Conservation (phyloP, 805 yeast species). For the Komagataella phaffii region DNA sequence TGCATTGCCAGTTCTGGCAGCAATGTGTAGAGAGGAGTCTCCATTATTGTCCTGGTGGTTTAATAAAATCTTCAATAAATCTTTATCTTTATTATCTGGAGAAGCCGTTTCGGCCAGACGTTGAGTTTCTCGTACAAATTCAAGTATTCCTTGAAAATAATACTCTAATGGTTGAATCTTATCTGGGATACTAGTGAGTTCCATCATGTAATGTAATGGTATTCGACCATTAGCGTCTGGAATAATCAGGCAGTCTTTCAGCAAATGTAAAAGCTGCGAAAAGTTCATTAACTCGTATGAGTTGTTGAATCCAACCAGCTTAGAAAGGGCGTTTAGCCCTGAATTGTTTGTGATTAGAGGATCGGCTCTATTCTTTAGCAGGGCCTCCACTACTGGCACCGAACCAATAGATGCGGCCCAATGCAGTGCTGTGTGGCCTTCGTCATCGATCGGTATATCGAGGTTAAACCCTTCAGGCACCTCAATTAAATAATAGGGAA, state of each 20-base stretch:
- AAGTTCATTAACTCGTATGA: constrained; percentile 54
- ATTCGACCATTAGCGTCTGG: constrained; percentile 64
- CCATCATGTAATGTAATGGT: constrained; percentile 58
- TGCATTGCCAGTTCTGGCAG: constrained; percentile 42
- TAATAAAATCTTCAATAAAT: constrained; percentile 40
- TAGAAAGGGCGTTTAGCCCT: constrained; percentile 62
- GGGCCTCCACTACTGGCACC: constrained; percentile 39
- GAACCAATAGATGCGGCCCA: constrained; percentile 82
- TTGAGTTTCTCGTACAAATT: constrained; percentile 16
- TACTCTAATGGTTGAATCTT: constrained; percentile 37
- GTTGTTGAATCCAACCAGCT: constrained; percentile 58
- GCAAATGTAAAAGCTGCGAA: constrained; percentile 38
- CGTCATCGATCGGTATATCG: constrained; percentile 60
- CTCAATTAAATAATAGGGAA: constrained; percentile 25
- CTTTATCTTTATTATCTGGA: constrained; percentile 16
- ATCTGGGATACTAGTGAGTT: constrained; percentile 27
- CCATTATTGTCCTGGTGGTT: constrained; percentile 77
- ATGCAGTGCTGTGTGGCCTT: constrained; percentile 71
- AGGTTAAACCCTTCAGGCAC: constrained; percentile 56
- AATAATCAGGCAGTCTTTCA: constrained; percentile 53
- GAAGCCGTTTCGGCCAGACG: constrained; percentile 13
- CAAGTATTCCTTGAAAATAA: constrained; percentile 27
- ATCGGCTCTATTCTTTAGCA: constrained; percentile 47
- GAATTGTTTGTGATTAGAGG: constrained; percentile 35
- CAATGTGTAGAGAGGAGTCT: constrained; percentile 75